Evolutionary conservation across 495 filamentous ascomycete species (phyloP), one percentile per base, ranked within the genome.

Genomic region (Usnea hakonensis): DNA sequence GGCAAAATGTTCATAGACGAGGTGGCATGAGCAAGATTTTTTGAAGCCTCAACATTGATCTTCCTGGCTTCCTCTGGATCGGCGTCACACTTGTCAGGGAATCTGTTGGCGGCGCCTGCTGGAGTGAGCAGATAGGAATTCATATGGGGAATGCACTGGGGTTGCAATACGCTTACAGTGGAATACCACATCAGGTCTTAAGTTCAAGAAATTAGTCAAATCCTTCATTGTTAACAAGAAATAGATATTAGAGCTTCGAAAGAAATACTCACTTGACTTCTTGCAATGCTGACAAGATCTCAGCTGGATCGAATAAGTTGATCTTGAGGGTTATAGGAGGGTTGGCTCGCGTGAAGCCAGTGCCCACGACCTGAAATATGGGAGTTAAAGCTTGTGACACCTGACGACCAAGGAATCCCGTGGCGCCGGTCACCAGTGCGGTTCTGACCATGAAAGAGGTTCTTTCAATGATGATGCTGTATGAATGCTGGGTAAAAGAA

Each of bases 41-140:
- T 76, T 19, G 89, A 84, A 13, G 90, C 87, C 6, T 84, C 80
- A 32, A 93, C 83, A 70, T 97, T 97, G 64, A 96, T 75, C 38
- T 76, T 80, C 61, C 84, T 83, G 0, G 90, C 88, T 63, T 85
- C 86, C 44, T 85, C 83, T 28, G 91, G 91, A 68, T 96, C 84
- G 53, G 83, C 78, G 64, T 90, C 87, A 71, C 89, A 91, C 68
- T 87, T 85, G 67, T 97, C 91, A 3, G 92, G 92, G 67, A 85
- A 94, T 64, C 90, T 86, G 65, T 96, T 91, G n/a, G 92, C 92
- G 36, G 92, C 92, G 73, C 90, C 87, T 92, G 65, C 41, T 60
- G 32, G 65, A 50, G 58, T 55, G 35, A 68, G 72, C 61, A 72
- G 61, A 37, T 36, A 38, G 36, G 44, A 58, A 26, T 13, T 23